A percentile compares a stretch with the other conserved stretches of the same genome.
These are phyloP conservation scores for Termitomyces sp. DNA, from an alignment of 768 basidiomycete genomes.

Conservation along the genomic window DNA sequence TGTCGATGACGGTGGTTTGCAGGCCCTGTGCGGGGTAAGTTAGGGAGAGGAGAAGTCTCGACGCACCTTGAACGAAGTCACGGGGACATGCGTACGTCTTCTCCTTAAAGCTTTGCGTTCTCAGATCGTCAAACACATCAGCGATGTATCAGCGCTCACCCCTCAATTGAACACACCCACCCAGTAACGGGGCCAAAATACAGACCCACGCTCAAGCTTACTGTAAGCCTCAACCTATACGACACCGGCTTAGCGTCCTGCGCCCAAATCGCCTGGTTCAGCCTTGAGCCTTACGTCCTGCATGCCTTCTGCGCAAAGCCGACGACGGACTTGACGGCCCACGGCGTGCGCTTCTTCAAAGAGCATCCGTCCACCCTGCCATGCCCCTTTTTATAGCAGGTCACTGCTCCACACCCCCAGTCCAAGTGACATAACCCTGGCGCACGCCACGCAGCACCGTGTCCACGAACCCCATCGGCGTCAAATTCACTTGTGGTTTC, in stretches of 20 bases:
- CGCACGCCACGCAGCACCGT: too few relatives aligned
- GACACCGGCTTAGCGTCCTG: conserved; percentile 93
- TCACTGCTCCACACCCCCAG: too few relatives aligned
- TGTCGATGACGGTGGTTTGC: conserved; percentile 78
- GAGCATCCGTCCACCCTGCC: conserved; percentile 89
- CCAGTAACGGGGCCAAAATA: background rate
- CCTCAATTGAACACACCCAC: too few relatives aligned
- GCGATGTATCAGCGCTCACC: background rate
- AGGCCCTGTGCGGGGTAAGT: conserved; percentile 53
- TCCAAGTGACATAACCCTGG: too few relatives aligned
- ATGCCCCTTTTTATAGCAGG: too few relatives aligned
- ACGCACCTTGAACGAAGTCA: conserved; percentile 80
- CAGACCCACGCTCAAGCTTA: conserved; percentile 90
- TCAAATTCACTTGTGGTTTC: too few relatives aligned
- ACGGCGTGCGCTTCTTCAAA: conserved; percentile 98
- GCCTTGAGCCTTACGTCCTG: conserved; percentile 88
- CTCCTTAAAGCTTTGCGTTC: conserved; percentile 96
- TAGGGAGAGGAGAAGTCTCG: background rate
- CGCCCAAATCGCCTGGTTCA: conserved; percentile 96
- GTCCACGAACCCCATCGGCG: too few relatives aligned
- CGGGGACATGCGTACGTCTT: conserved; percentile 86
- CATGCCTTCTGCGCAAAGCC: conserved; percentile 95
- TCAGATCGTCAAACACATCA: conserved; percentile 72
- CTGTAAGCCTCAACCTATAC: conserved; percentile 84
- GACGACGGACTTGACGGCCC: conserved; percentile 92